These are phyloP conservation scores for Erythrophleum fordii DNA, from an alignment of 306 rosid species.

Conservation along the genomic window DNA sequence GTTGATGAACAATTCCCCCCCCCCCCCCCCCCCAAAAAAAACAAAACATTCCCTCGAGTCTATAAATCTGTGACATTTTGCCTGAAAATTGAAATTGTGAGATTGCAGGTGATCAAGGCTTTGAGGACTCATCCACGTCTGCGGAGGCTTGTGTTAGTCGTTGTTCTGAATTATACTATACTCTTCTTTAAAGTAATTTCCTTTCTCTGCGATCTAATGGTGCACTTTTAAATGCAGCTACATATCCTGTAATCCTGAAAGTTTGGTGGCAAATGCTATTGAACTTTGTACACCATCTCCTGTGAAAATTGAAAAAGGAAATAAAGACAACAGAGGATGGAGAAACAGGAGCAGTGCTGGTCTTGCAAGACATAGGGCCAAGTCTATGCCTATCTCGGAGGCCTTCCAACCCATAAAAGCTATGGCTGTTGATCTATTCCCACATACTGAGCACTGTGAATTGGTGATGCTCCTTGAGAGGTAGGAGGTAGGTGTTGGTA, in stretches of 20 bases:
- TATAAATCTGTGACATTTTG: background rate
- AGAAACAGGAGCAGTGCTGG: slow-evolving; percentile 89
- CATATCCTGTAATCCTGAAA: slow-evolving; percentile 97
- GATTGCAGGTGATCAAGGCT: slow-evolving; percentile 82
- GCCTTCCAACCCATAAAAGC: slow-evolving; percentile 87
- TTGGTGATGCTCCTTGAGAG: slow-evolving; percentile 96
- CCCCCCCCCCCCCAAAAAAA: too few species aligned
- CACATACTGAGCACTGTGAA: slow-evolving; percentile 89
- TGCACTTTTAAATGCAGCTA: slow-evolving; percentile 63
- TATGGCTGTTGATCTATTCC: slow-evolving; percentile 96
- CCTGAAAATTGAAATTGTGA: slow-evolving; percentile 33
- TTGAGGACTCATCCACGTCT: slow-evolving; percentile 79
- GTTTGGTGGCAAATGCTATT: slow-evolving; percentile 91
- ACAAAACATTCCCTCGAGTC: background rate
- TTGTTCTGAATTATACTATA: slow-evolving; percentile 15
- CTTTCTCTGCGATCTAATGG: slow-evolving; percentile 35
- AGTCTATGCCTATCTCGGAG: slow-evolving; percentile 93
- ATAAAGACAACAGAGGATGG: slow-evolving; percentile 89
- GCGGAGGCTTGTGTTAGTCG: slow-evolving; percentile 89
- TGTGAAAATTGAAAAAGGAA: slow-evolving; percentile 62
- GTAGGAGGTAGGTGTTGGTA: slow-evolving; percentile 41
- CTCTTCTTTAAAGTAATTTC: slow-evolving; percentile 3
- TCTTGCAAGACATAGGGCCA: slow-evolving; percentile 85
- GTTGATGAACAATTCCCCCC: background rate
- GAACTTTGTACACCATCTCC: slow-evolving; percentile 96